Evolutionary conservation across 257 asterid species (phyloP).

Genomic region (Parsonsia alboflavescens): DNA sequence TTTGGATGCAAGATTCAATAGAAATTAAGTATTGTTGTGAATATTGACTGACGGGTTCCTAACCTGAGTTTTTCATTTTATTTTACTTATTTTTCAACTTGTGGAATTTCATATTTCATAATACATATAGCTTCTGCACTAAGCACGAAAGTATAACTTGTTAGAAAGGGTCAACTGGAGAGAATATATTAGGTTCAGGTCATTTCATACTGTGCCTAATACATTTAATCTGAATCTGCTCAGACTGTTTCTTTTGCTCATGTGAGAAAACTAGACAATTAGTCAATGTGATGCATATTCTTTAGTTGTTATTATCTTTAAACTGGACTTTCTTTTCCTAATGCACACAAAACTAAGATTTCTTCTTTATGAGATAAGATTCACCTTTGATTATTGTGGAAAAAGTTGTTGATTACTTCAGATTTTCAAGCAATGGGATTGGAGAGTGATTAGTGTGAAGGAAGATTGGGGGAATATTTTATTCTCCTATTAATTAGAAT

Average conservation of each 20-base stretch:
- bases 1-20: no score
- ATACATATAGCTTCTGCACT: neutral
- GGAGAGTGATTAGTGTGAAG: no score
- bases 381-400: neutral
- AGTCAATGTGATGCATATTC: neutral
- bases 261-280: neutral
- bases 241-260: no score
- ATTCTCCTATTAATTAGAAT: no score
- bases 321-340: neutral
- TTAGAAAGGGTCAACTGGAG: neutral
- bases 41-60: no score
- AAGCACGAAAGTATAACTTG: neutral
- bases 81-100: no score
- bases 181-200: neutral
- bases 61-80: no score
- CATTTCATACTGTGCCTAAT: neutral
- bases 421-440: neutral
- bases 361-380: neutral
- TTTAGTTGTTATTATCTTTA: neutral
- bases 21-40: no score
- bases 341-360: neutral
- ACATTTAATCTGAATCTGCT: neutral
- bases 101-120: no score
- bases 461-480: no score
- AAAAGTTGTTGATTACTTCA: neutral